A percentile compares a stretch with the other conserved stretches of the same genome.
Conservation (phyloP, 345 rosid genomes). For the Salix dunnii region DNA sequence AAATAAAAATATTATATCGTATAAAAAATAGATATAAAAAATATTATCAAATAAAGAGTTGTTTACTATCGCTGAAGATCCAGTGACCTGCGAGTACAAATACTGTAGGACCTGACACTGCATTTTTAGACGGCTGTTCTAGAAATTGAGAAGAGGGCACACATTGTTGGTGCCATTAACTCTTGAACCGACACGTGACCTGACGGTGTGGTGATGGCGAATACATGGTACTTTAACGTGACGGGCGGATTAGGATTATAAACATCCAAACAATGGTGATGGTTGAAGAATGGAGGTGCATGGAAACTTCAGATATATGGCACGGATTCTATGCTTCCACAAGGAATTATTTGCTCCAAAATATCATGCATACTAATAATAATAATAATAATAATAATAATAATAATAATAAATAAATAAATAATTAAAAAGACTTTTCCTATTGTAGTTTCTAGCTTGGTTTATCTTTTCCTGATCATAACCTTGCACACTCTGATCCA, state of each 20-base stretch:
- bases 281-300: not conserved
- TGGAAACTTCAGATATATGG: not conserved
- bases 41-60: too few relatives aligned
- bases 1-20: too few relatives aligned
- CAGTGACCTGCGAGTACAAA: too few relatives aligned
- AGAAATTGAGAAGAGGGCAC: slow-evolving; percentile 19
- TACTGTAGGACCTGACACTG: too few relatives aligned
- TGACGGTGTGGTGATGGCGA: slow-evolving; percentile 13
- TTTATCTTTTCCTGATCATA: slow-evolving; percentile 4
- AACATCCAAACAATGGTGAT: not conserved
- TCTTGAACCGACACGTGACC: slow-evolving; percentile 11
- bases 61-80: too few relatives aligned
- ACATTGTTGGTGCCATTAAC: slow-evolving; percentile 11
- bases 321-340: not conserved
- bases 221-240: slow-evolving; percentile 5
- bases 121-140: not conserved
- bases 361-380: not conserved
- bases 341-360: not conserved
- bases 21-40: too few relatives aligned
- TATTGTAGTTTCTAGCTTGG: not conserved
- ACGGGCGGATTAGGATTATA: not conserved
- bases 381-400: not conserved
- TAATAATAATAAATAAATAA: not conserved
- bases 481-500: not conserved
- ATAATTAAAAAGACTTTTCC: not conserved